Conservation (phyloP, 805 yeast species). For the Zygotorulaspora sp. region DNA sequence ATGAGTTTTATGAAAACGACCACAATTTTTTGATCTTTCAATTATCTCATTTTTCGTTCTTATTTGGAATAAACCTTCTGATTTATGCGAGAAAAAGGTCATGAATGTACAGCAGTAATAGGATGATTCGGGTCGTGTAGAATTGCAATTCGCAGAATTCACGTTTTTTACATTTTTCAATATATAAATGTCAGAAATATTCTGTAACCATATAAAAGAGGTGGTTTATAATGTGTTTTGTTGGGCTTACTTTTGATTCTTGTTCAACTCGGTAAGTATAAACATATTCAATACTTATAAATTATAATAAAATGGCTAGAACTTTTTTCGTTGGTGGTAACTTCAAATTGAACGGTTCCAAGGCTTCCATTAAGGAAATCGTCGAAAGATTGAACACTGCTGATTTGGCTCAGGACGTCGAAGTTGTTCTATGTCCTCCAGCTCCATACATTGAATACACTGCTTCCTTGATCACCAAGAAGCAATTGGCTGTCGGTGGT, state of each 20-base stretch:
- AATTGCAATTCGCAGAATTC: neutral
- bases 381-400: constrained; percentile 79
- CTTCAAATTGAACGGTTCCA: constrained; percentile 97
- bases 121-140: neutral
- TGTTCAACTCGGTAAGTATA: too few species aligned
- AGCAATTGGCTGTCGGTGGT: constrained; percentile 77
- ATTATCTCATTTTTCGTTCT: too few species aligned
- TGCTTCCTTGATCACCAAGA: constrained; percentile 58
- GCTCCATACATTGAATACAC: constrained; percentile 85
- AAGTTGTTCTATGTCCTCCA: constrained; percentile 96
- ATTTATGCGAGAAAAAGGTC: constrained; percentile 1
- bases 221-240: too few species aligned
- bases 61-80: constrained; percentile 1
- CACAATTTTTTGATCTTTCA: too few species aligned
- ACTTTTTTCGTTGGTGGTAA: constrained; percentile 97
- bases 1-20: too few species aligned
- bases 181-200: too few species aligned
- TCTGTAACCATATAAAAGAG: too few species aligned
- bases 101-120: neutral
- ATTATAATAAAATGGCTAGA: constrained; percentile 53
- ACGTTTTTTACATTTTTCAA: constrained; percentile 1
- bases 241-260: neutral
- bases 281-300: neutral
- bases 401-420: constrained; percentile 68
- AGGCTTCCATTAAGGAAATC: constrained; percentile 75